Base-by-base conservation (phyloP, 1,284 basidiomycete genomes). In the Malassezia vespertilionis region DNA sequence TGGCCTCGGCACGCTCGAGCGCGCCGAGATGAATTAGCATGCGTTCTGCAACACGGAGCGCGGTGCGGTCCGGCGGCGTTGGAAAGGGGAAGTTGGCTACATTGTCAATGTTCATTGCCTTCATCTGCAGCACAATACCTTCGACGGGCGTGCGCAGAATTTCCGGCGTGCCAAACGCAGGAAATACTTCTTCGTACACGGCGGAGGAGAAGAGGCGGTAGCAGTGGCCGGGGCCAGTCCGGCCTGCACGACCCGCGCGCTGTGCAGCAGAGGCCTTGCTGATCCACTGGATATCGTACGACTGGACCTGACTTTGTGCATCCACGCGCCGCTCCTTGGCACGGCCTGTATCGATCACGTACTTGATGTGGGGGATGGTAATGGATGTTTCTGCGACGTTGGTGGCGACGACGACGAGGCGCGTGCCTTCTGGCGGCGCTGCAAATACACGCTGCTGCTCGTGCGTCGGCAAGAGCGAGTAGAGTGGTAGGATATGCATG, bases 51-150 rank as follows among this genome's bases (percentile, higher is more conserved):
- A 83, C 82, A 44, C 75, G 77, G 22, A 99, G 75, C 9, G 81
- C 78, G 4, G 72, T 62, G n/a, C 83, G 79, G 68, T 96, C 86
- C 0, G 93, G 93, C 8, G 91, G 83, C 0, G 93, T 96, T 0
- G 93, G 93, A 74, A 97, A 97, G 9, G 93, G 93, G 71, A 99
- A 99, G 72, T 96, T 95, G 61, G 86, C 78, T 18, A 97, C 88
- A 0, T 86, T 79, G 64, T 96, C 90, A 52, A 99, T 90, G 67
- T 95, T 88, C 90, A 99, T 96, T 69, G 82, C 83, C 76, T 99
- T 97, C 93, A 99, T 97, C 72, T 95, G 88, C 27, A 97, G 76
- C 10, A 97, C 87, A 20, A 97, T 81, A 0, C 90, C 90, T 63
- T 97, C 93, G 61, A 97, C 91, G 0, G 93, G 91, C 75, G 87